Percentiles rank a stretch among this genome's conserved stretches.
phyloP scores from a whole-genome alignment of 2,329 filamentous ascomycete genomes.

The Mycogone perniciosa region DNA sequence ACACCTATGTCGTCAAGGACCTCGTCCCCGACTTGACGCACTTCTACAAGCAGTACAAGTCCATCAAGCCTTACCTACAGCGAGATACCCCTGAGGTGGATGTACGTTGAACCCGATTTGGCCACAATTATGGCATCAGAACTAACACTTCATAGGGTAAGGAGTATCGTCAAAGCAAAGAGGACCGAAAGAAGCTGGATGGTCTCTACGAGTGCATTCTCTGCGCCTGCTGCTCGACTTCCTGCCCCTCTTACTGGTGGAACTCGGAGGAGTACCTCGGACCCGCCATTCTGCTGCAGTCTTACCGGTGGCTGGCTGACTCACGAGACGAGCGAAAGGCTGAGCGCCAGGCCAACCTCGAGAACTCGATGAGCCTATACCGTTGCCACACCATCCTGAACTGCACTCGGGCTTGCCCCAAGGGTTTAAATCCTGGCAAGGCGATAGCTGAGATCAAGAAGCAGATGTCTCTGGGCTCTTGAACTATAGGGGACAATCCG shows the following conservation, averaged over 20 bases:
- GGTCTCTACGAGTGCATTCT: conserved; percentile 99
- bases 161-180: conserved; percentile 86
- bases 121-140: background rate
- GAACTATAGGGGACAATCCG: background rate
- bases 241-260: conserved; percentile 99
- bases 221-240: conserved; percentile 97
- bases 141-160: conserved; percentile 56
- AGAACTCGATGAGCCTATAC: conserved; percentile 99
- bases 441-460: conserved; percentile 99
- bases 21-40: conserved; percentile 95
- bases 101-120: conserved; percentile 46
- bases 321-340: conserved; percentile 85
- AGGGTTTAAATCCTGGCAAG: conserved; percentile 92
- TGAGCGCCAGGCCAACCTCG: conserved; percentile 82
- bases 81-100: conserved; percentile 77
- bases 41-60: conserved; percentile 99
- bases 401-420: conserved; percentile 95
- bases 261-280: conserved; percentile 98
- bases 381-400: conserved; percentile 99
- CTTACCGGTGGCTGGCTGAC: conserved; percentile 95
- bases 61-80: conserved; percentile 97
- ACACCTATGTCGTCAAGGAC: conserved; percentile 99
- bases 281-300: conserved; percentile 92
- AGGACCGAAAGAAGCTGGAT: conserved; percentile 92
- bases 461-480: conserved; percentile 62